Evolutionary conservation across 2,329 filamentous ascomycete species (phyloP), one percentile per base, ranked within the genome.

Genomic region (Blastomyces silverae): DNA sequence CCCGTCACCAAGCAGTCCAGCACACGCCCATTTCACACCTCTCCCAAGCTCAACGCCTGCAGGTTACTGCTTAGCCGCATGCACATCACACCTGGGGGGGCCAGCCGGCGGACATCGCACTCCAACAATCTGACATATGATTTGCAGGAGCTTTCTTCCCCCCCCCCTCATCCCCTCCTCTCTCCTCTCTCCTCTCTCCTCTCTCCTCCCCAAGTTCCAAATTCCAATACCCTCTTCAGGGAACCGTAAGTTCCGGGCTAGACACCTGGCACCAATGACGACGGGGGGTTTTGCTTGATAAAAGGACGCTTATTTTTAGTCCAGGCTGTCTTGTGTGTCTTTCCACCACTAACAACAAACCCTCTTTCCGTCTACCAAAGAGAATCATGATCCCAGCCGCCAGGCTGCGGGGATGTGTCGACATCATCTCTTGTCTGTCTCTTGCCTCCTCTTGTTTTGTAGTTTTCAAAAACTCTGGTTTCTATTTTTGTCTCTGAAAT

Each of bases 231-330:
- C 31, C 31, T 34, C 31, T 34, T 34, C 31, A 34, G 31, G 31
- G 31, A 34, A 6, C 3, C 2, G 31, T 34, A 34, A 34, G 2
- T 31, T 25, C 52, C 52, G 15, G 25, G 13, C 55, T 37, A 17
- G 56, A 58, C 56, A 58, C 56, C 56, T 58, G 56, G 56, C 56
- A 39, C 56, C 56, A 58, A 42, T 58, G 13, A 39, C 25, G 11
- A 20, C n/a, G 7, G 31, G 31, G 15, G 3, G 25, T 31, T 31
- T 17, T 53, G 31, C 4, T 34, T 8, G 31, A 34, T 7, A 7
- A 7, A 10, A 31, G 3, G 15, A 53, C 28, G 50, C 50, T 53
- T 53, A 31, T 34, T 53, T 28, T 53, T 53, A 25, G 25, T 31
- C 25, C 22, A 15, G 13, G 50, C 50, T 15, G 22, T 8, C n/a